A percentile compares a stretch with the other conserved stretches of the same genome.
These are phyloP conservation scores for Oryza coarctata DNA, from an alignment of 176 grass and related monocot genomes.

Conservation along the genomic window DNA sequence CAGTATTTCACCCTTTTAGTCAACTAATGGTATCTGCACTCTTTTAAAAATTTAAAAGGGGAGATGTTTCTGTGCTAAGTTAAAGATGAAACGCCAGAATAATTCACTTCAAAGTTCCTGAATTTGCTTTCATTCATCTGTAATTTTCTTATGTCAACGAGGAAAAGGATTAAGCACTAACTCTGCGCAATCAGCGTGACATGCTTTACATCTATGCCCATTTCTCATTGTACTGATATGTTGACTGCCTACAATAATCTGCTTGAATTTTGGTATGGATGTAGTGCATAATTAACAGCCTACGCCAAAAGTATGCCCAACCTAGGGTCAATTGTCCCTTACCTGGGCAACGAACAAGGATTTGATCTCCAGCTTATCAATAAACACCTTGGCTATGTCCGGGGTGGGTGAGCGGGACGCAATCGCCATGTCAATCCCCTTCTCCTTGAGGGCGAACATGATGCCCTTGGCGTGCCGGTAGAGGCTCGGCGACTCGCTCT, in stretches of 20 bases:
- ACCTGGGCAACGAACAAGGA: conserved; percentile 78
- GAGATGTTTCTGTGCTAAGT: background rate
- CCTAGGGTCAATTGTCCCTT: background rate
- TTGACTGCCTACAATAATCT: background rate
- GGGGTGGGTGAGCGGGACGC: conserved; percentile 82
- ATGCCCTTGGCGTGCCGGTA: conserved; percentile 86
- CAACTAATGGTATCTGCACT: background rate
- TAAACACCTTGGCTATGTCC: conserved; percentile 79
- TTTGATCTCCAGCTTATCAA: conserved; percentile 73
- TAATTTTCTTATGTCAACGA: background rate
- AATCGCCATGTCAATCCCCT: conserved; percentile 83
- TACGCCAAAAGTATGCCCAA: background rate
- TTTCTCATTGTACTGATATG: background rate
- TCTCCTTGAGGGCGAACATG: conserved; percentile 89
- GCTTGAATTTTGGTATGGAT: background rate
- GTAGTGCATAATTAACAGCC: background rate
- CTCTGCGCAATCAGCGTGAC: background rate
- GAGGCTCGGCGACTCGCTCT: conserved; percentile 72
- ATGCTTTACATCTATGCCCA: background rate
- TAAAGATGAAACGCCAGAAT: background rate
- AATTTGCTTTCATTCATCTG: background rate
- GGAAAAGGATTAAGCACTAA: background rate
- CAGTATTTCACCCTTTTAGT: background rate
- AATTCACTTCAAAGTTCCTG: background rate
- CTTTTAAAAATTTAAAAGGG: background rate